These are phyloP conservation scores for Flaveria brownii DNA, from an alignment of 129 eudicot genomes.

Conservation along the genomic window DNA sequence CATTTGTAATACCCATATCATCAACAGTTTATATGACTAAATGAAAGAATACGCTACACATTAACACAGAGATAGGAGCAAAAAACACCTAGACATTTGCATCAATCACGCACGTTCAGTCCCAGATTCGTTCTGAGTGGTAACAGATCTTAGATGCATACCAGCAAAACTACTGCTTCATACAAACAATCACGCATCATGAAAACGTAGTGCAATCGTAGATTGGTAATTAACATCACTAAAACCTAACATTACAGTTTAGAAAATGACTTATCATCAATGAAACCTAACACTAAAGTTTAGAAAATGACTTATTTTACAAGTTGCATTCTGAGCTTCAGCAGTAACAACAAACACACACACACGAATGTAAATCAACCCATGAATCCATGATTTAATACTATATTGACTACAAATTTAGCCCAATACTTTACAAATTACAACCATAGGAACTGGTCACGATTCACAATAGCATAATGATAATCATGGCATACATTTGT, in stretches of 20 bases:
- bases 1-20: neutral
- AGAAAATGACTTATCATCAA: neutral
- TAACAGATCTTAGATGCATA: neutral
- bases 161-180: neutral
- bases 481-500: neutral
- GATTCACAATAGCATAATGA: neutral
- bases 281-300: no score
- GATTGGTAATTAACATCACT: constrained; percentile 38
- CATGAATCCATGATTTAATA: neutral
- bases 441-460: neutral
- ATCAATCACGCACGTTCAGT: constrained; percentile 28
- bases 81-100: neutral
- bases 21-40: neutral
- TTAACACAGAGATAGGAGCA: neutral
- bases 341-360: neutral
- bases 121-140: neutral
- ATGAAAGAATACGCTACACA: neutral
- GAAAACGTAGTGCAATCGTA: constrained; percentile 36
- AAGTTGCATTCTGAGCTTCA: neutral
- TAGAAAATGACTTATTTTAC: no score
- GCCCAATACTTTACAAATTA: neutral
- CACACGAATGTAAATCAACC: no score
- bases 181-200: constrained; percentile 3
- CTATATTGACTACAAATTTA: neutral
- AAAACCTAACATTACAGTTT: no score